These are phyloP conservation scores for Rhizopogon roseolus DNA, from an alignment of 768 basidiomycete species.

Conservation along the genomic window DNA sequence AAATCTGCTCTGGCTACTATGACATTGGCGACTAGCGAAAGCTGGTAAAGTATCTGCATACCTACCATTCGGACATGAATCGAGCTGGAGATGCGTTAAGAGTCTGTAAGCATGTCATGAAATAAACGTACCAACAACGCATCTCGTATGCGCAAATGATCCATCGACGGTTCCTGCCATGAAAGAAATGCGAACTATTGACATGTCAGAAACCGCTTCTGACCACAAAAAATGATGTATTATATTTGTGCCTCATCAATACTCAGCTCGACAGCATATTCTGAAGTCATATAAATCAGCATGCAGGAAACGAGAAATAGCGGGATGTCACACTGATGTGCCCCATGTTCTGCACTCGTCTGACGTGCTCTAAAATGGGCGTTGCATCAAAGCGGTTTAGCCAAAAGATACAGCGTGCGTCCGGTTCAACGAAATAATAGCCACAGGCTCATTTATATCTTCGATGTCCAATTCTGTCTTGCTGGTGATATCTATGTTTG, in stretches of 20 bases:
- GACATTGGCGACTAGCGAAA: not conserved
- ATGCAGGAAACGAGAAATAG: not conserved
- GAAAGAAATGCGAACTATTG: not conserved
- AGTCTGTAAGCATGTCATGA: not conserved
- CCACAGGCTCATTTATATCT: conserved; percentile 12
- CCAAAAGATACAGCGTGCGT: conserved; percentile 40
- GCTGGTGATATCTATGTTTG: conserved; percentile 20
- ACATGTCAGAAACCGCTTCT: not conserved
- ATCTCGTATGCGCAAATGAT: not conserved
- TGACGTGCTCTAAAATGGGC: conserved; percentile 27
- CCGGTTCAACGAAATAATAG: conserved; percentile 46
- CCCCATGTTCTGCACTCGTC: conserved; percentile 30
- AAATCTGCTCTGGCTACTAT: conserved; percentile 22
- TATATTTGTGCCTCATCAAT: conserved; percentile 13
- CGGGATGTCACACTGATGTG: conserved; percentile 32
- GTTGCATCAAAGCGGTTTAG: conserved; percentile 32
- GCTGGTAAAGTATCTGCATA: not conserved
- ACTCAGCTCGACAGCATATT: conserved; percentile 12
- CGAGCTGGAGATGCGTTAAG: conserved; percentile 25
- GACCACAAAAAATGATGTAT: not conserved
- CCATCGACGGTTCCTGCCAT: not conserved
- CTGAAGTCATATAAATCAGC: conserved; percentile 6
- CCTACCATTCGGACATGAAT: conserved; percentile 38
- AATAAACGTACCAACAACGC: not conserved
- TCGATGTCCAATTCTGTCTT: conserved; percentile 32